Evolutionary conservation across 495 filamentous ascomycete species (phyloP), one percentile per base, ranked within the genome.

Genomic region (Hypoxylon perforatum): DNA sequence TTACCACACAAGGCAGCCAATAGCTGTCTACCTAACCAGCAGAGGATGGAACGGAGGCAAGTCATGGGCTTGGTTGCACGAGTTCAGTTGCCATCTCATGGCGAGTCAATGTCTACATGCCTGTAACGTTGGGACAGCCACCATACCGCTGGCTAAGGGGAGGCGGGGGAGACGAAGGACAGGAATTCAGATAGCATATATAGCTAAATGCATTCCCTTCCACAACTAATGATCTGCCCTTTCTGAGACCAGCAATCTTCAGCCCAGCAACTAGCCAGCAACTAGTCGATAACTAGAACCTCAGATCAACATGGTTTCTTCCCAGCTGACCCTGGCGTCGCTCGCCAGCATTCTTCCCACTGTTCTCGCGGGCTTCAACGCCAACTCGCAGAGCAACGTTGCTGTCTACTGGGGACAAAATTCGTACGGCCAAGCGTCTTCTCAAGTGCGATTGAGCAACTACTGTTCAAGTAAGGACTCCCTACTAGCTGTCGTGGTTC

Each of bases 321-420:
- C 61, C 44, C 50, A 36, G 14, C 28, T 65, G 11, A 65, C 36
- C 36, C 38, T 72, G 69, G 69, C 69, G 17, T 64, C 72, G 10
- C 15, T 70, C 52, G 70, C 73, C 73, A 70, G 65, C 70, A 65
- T 71, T 59, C 54, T 75, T 25, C 67, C 71, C 4, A 44, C 69
- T 18, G 71, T 57, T 30, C 65, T 63, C 51, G 82, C 81, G 51
- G 85, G 83, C 48, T 86, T 89, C 67, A 73, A 82, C 67, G 58
- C 80, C 3, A 52, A 63, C 28, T 74, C 80, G 4, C 80, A 78
- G n/a, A 81, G 78, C 57, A 91, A 90, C 70, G 71, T 91, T 65
- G 86, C 84, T 19, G 77, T 91, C 21, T 91, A 91, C 73, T 91
- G 87, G 80, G 87, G 87, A 73, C 69, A 78, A 59, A 76, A 80